Base-by-base conservation (phyloP, 2,329 filamentous ascomycete species). In the Phaeoacremonium minimum region DNA sequence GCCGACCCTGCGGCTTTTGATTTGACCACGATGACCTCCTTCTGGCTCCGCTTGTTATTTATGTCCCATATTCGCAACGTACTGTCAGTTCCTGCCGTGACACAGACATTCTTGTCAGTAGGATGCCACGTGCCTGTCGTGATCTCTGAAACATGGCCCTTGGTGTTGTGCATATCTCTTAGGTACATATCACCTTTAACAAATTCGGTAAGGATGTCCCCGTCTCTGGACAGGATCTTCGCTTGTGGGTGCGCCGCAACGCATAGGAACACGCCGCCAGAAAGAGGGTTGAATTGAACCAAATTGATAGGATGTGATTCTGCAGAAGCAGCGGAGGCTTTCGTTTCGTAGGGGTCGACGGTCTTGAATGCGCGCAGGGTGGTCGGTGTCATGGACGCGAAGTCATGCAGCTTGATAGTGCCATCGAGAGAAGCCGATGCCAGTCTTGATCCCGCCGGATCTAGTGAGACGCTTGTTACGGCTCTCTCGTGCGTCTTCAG, bases 141-240 rank as follows among this genome's bases (percentile, higher is more conserved):
- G 28, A 96, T 78, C 61, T 96, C 93, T 4, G 90, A 90, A 35
- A 96, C 82, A 61, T 98, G 93, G 2, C 93, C 93, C 58, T 96
- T 97, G 5, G 93, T 98, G 57, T 97, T 90, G 62, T 96, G 80
- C 85, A 97, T 94, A 58, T 98, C 93, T 37, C 91, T 78, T 47
- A 98, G 66, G 53, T 98, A 98, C 90, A 97, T 97, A 57, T 98
- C 93, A 31, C 93, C 93, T 64, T 98, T 98, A 48, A 89, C 84
- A 47, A 95, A 97, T 54, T 96, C 89, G 2, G 84, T 83, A 33
- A 94, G 51, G 7, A 85, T 73, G 30, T 94, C 87, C 28, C 93
- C 93, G 64, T 98, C 91, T 52, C 93, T 81, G 50, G 80, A 87
- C 58, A 97, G 73, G 16, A 98, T 81, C 58, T 89, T 90, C 11